Base-by-base conservation (phyloP, 1,139 yeast genomes). In the Magnusiomyces tetraspermus region DNA sequence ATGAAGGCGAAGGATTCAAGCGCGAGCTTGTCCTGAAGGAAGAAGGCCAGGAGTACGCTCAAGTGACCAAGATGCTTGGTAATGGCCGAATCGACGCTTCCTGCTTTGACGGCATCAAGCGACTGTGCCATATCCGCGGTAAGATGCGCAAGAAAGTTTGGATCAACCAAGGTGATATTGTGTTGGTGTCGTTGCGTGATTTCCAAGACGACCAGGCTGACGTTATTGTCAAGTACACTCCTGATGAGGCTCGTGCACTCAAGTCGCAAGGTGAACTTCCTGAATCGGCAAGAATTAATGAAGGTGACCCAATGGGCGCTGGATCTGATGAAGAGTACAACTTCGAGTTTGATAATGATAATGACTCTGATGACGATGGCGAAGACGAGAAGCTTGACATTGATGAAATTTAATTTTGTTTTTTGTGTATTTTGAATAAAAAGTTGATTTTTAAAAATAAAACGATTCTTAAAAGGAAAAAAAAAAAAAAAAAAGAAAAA, bases 121-220 rank as follows among this genome's bases (percentile, higher is more conserved):
- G 99, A 76, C 80, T 88, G 80, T 97, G 96, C 21, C 98, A 92
- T 69, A 94, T 94, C 67, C 86, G 99, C 78, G 99, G 99, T 63
- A 94, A 94, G 71, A 80, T 94, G 76, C 86, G 99, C 79, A 94
- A 94, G 83, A 92, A 92, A 81, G 97, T 90, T 58, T 94, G 99
- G 99, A 90, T 94, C 88, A 86, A 88, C 47, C 97, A 89, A 73
- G 98, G 98, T 74, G 99, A 94, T 69, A 94, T 94, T 63, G 89
- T 94, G 61, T 76, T 94, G 67, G 92, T 92, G 49, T 89, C 97
- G 5, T 80, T 94, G 66, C 88, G 99, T 78, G 99, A 94, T 67
- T 94, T 92, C 82, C 97, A 94, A 73, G 97, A 92, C 67, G 96
- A 88, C 60, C 95, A 86, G 71, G 94, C 97, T 76, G 99, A 94